These are phyloP conservation scores for Canavalia gladiata DNA, from an alignment of 306 rosid species.

Conservation along the genomic window DNA sequence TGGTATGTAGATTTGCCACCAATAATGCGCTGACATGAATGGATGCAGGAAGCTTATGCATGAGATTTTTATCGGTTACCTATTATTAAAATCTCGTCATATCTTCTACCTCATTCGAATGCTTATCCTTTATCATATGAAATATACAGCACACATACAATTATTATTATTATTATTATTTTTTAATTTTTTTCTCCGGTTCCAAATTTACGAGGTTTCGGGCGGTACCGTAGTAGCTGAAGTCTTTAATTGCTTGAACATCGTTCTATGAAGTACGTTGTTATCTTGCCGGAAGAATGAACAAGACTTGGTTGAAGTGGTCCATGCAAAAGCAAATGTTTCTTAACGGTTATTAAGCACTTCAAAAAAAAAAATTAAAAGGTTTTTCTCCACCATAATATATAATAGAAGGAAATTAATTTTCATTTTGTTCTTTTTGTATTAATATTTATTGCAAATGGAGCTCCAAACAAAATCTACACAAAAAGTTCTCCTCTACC, in stretches of 20 bases:
- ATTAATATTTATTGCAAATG: background rate
- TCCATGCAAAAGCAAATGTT: slow-evolving; percentile 14
- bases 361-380: background rate
- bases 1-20: slow-evolving; percentile 31
- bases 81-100: background rate
- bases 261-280: slow-evolving; percentile 1
- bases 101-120: background rate
- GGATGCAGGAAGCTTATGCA: slow-evolving; percentile 8
- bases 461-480: background rate
- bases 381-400: background rate
- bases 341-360: background rate
- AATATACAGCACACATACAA: background rate
- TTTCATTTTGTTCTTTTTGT: background rate
- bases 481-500: background rate
- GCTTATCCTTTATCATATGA: slow-evolving; percentile 25
- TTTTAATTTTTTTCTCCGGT: background rate
- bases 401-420: background rate
- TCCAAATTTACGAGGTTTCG: slow-evolving; percentile 7
- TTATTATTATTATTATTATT: background rate
- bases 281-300: background rate
- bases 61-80: background rate
- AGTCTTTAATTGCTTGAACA: slow-evolving; percentile 15
- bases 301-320: background rate
- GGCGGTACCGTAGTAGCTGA: background rate
- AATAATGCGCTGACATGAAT: slow-evolving; percentile 39